phyloP scores from a whole-genome alignment of 1,284 basidiomycete genomes.

The Cutaneotrichosporon arboriforme region DNA sequence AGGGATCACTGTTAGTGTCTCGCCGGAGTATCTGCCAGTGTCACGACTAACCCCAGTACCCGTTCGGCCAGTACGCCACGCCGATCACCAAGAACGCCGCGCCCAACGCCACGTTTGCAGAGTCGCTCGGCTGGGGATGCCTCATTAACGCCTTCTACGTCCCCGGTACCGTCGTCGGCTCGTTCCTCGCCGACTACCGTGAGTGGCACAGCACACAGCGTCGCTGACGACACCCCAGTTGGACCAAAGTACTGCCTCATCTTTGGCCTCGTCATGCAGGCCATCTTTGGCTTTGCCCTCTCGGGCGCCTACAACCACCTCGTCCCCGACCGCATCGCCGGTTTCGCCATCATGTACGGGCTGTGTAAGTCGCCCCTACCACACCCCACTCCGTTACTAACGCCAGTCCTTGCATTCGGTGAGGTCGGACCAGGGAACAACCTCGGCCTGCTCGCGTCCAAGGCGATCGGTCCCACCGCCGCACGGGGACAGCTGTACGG shows the following conservation, averaged over 20 bases:
- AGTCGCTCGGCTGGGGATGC: slow-evolving; percentile 43
- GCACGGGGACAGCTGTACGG: slow-evolving; percentile 82
- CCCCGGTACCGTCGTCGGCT: slow-evolving; percentile 31
- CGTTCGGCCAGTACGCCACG: slow-evolving; percentile 80
- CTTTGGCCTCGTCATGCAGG: slow-evolving; percentile 62
- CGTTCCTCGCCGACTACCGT: slow-evolving; percentile 34
- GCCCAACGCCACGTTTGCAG: slow-evolving; percentile 28
- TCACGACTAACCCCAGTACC: slow-evolving; percentile 24
- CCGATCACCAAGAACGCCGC: slow-evolving; percentile 47
- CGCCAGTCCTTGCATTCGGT: slow-evolving; percentile 69
- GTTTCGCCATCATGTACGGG: slow-evolving; percentile 81
- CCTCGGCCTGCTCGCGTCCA: slow-evolving; percentile 71
- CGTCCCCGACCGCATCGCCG: slow-evolving; percentile 53
- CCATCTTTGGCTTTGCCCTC: slow-evolving; percentile 79
- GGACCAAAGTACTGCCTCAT: slow-evolving; percentile 64
- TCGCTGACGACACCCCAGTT: slow-evolving; percentile 12
- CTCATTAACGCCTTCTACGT: slow-evolving; percentile 52
- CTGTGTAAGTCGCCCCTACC: slow-evolving; percentile 53
- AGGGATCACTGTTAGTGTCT: not conserved
- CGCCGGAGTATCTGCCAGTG: not conserved
- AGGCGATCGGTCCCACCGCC: slow-evolving; percentile 71
- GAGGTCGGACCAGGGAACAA: slow-evolving; percentile 67
- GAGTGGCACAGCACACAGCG: not conserved
- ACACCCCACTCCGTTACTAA: slow-evolving; percentile 65
- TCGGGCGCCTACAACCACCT: slow-evolving; percentile 63